Evolutionary conservation across 1,284 basidiomycete species (phyloP).

Genomic region (Ceratobasidium sp.): DNA sequence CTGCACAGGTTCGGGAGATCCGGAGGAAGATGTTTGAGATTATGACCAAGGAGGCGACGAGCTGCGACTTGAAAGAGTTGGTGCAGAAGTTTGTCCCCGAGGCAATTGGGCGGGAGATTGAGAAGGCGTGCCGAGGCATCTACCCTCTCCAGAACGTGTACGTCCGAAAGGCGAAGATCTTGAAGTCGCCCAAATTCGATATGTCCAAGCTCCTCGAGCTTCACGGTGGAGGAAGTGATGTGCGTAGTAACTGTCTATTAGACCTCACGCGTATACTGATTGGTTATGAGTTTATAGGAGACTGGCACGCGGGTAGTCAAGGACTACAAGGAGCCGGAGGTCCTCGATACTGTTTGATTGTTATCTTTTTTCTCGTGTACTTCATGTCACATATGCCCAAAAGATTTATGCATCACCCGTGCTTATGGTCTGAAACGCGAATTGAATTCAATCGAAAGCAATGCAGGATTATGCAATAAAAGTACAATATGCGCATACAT

Average conservation of each 20-base stretch:
- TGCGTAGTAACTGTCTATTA: conserved; percentile 61
- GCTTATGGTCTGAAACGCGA: conserved; percentile 29
- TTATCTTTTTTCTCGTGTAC: conserved; percentile 37
- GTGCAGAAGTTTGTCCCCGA: conserved; percentile 99
- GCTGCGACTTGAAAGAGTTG: conserved; percentile 97
- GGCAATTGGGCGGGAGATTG: conserved; percentile 99
- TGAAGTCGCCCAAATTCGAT: conserved; percentile 98
- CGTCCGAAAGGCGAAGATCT: conserved; percentile 97
- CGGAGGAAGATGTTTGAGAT: conserved; percentile 99
- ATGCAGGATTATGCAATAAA: conserved; percentile 4
- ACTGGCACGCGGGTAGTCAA: conserved; percentile 88
- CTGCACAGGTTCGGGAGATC: conserved; percentile 96
- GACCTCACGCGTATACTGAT: conserved; percentile 31
- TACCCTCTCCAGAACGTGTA: conserved; percentile 99
- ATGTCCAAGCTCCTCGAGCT: conserved; percentile 94
- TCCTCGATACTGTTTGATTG: conserved; percentile 76
- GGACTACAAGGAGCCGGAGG: conserved; percentile 94
- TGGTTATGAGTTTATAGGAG: conserved; percentile 67
- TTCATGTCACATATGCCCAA: conserved; percentile 43
- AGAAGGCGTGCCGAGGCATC: conserved; percentile 97
- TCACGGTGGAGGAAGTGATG: conserved; percentile 93
- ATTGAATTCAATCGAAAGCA: conserved; percentile 17
- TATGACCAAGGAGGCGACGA: conserved; percentile 96
- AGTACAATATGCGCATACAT: conserved; percentile 26
- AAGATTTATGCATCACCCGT: conserved; percentile 44